A percentile compares a stretch with the other conserved stretches of the same genome.
Evolutionary conservation across 192 early-diverging fungal species (phyloP).

Genomic region (Irineochytrium annulatum): DNA sequence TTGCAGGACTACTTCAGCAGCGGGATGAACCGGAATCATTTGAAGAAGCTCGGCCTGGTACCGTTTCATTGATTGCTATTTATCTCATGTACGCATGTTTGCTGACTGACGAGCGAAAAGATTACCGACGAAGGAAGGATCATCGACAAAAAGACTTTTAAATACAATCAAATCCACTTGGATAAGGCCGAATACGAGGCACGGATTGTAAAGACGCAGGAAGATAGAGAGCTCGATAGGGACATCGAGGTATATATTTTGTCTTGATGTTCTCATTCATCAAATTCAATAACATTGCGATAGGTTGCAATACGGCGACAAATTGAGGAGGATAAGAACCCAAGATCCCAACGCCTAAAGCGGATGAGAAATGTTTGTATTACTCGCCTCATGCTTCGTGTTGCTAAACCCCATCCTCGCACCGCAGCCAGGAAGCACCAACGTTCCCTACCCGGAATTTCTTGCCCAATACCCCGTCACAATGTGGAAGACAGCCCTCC

Average conservation of each 20-base stretch:
- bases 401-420: constrained; percentile 4
- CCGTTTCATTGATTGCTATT: background rate
- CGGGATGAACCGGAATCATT: constrained; percentile 41
- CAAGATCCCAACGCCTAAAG: constrained; percentile 10
- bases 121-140: constrained; percentile 43
- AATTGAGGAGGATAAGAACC: constrained; percentile 16
- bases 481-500: constrained; percentile 51
- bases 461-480: constrained; percentile 42
- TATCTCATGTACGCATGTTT: no score
- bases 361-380: constrained; percentile 10
- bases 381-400: background rate
- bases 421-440: constrained; percentile 1
- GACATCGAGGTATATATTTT: constrained; percentile 45
- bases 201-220: constrained; percentile 25
- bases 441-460: constrained; percentile 32
- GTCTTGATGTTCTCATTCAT: background rate
- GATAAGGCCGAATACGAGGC: constrained; percentile 40
- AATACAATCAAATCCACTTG: constrained; percentile 48
- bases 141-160: constrained; percentile 43
- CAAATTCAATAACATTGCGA: background rate
- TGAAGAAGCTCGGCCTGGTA: constrained; percentile 46
- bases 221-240: constrained; percentile 46
- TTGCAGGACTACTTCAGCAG: constrained; percentile 53
- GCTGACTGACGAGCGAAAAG: constrained; percentile 17
- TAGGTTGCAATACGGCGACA: constrained; percentile 25